Percentiles rank a stretch among this genome's conserved stretches.
These are phyloP conservation scores for Pyricularia sp. DNA, from an alignment of 2,329 filamentous ascomycete species.

Conservation along the genomic window DNA sequence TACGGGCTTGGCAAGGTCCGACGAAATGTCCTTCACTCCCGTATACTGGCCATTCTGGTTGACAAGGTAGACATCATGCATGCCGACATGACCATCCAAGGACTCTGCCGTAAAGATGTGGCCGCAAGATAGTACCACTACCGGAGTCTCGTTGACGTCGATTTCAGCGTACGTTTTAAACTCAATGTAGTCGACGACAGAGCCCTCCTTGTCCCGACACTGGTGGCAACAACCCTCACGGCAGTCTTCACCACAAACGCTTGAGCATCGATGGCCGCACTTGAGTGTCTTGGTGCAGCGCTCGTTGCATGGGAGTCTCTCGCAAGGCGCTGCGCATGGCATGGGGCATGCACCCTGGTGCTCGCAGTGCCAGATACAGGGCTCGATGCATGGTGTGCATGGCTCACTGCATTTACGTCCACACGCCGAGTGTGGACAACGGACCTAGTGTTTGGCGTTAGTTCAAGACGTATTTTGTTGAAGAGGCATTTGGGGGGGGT, in stretches of 20 bases:
- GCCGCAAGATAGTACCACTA: slow-evolving; percentile 48
- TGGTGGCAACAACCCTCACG: slow-evolving; percentile 43
- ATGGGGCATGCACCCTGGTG: slow-evolving; percentile 25
- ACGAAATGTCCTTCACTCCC: slow-evolving; percentile 22
- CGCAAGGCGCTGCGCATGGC: slow-evolving; percentile 55
- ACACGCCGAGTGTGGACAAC: slow-evolving; percentile 35
- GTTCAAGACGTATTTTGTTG: neutral
- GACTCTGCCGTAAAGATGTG: slow-evolving; percentile 48
- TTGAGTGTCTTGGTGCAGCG: slow-evolving; percentile 38
- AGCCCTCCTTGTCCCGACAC: slow-evolving; percentile 30
- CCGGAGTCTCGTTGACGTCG: slow-evolving; percentile 45
- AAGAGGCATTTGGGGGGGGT: no score
- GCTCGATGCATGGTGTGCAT: slow-evolving; percentile 11
- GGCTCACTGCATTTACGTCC: slow-evolving; percentile 7
- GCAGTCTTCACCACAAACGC: slow-evolving; percentile 51
- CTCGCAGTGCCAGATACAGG: slow-evolving; percentile 9
- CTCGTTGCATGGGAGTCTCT: slow-evolving; percentile 50
- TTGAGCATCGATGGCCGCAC: slow-evolving; percentile 52
- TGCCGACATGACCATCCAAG: slow-evolving; percentile 47
- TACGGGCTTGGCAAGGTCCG: slow-evolving; percentile 28
- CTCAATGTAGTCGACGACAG: slow-evolving; percentile 43
- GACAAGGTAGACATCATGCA: slow-evolving; percentile 35
- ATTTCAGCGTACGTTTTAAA: slow-evolving; percentile 41
- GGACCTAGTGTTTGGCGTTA: slow-evolving; percentile 1
- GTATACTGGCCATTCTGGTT: slow-evolving; percentile 26